Evolutionary conservation across 768 basidiomycete genomes (phyloP).

Genomic region (Suillus brevipes): DNA sequence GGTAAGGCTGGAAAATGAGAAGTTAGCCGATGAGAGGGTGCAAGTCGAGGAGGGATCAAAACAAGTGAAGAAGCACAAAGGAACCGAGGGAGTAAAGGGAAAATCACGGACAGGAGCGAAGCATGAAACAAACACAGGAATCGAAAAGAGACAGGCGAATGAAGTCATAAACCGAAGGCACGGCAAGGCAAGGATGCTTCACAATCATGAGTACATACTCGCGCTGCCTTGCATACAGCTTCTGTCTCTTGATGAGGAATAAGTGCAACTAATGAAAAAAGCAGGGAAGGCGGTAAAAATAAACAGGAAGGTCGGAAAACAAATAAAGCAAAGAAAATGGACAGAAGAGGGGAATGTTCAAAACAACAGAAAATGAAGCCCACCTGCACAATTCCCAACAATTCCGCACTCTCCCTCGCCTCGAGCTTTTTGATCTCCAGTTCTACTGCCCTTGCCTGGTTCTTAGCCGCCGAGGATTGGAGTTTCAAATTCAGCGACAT

Average conservation of each 20-base stretch:
- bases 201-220: background rate
- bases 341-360: background rate
- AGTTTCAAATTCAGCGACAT: constrained; percentile 94
- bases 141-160: background rate
- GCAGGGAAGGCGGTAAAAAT: background rate
- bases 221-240: background rate
- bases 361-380: constrained; percentile 6
- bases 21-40: background rate
- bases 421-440: constrained; percentile 86
- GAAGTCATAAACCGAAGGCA: background rate
- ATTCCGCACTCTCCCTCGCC: constrained; percentile 76
- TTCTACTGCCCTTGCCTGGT: constrained; percentile 86
- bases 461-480: constrained; percentile 88
- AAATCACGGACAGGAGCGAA: background rate
- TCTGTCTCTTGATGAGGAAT: background rate
- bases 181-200: background rate
- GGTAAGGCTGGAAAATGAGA: constrained; percentile 62
- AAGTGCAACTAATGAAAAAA: background rate
- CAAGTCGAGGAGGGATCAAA: background rate
- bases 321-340: background rate
- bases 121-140: background rate
- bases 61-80: background rate
- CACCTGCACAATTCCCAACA: constrained; percentile 83
- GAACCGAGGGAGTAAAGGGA: background rate
- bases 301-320: background rate